Conservation (phyloP, 2,329 filamentous ascomycete species). For the Penicillium vulpinum region DNA sequence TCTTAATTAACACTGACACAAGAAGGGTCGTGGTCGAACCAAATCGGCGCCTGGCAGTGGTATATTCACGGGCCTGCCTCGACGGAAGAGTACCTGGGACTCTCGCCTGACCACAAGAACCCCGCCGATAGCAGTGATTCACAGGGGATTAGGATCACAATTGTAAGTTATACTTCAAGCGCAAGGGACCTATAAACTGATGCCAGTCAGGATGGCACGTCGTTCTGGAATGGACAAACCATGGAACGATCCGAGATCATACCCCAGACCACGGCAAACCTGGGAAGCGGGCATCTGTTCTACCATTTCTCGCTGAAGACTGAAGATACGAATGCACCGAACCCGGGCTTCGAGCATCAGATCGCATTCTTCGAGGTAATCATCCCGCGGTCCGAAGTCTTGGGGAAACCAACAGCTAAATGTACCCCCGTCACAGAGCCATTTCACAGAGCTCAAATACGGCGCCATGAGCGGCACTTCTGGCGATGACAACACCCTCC, state of each 20-base stretch:
- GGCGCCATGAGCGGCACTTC: constrained; percentile 49
- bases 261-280: constrained; percentile 65
- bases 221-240: constrained; percentile 70
- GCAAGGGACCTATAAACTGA: not conserved
- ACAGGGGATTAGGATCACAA: constrained; percentile 68
- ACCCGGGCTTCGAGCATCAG: constrained; percentile 66
- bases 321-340: constrained; percentile 60
- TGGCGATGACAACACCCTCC: constrained; percentile 56
- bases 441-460: constrained; percentile 74
- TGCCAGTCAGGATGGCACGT: constrained; percentile 28
- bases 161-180: constrained; percentile 49
- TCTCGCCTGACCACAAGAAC: constrained; percentile 64
- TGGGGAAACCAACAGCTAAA: not conserved
- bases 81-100: constrained; percentile 58
- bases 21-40: constrained; percentile 65
- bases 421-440: constrained; percentile 55
- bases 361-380: constrained; percentile 53
- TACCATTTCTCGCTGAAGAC: constrained; percentile 72
- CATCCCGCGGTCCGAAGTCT: too few relatives aligned
- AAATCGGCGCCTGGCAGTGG: constrained; percentile 71
- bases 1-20: not conserved
- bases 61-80: constrained; percentile 68
- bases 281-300: constrained; percentile 66
- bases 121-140: constrained; percentile 61
- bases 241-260: constrained; percentile 76